These are phyloP conservation scores for Phytopythium chamaehyphon DNA, from an alignment of 352 stramenopile species.

Conservation along the genomic window DNA sequence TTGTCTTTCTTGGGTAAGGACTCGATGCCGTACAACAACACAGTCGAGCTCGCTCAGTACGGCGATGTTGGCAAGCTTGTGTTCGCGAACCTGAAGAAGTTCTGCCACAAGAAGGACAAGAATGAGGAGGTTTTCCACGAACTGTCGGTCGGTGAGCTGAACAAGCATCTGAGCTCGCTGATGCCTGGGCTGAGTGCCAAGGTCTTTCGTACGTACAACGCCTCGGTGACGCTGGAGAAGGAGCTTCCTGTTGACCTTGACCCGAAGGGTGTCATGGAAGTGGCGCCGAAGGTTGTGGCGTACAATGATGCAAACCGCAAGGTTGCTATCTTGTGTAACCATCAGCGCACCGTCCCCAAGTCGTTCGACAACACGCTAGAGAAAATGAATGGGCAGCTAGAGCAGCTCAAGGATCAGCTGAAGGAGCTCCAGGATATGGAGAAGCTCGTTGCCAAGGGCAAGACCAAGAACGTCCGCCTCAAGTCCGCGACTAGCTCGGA, in stretches of 20 bases:
- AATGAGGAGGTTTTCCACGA: constrained; percentile 98
- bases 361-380: constrained; percentile 93
- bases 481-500: constrained; percentile 76
- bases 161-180: constrained; percentile 97
- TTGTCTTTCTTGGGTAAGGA: constrained; percentile 99
- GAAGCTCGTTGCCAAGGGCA: constrained; percentile 81
- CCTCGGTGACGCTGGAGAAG: constrained; percentile 98
- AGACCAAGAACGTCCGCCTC: constrained; percentile 87
- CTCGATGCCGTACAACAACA: constrained; percentile 99
- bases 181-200: constrained; percentile 99
- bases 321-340: constrained; percentile 99
- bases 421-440: constrained; percentile 95
- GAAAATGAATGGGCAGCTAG: constrained; percentile 92
- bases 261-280: constrained; percentile 55
- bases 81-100: constrained; percentile 95
- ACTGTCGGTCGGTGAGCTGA: constrained; percentile 95
- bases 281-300: constrained; percentile 91
- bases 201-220: constrained; percentile 99
- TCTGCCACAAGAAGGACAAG: constrained; percentile 95
- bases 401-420: constrained; percentile 92
- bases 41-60: constrained; percentile 93
- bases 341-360: constrained; percentile 98
- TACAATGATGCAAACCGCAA: constrained; percentile 99
- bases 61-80: constrained; percentile 88
- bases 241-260: constrained; percentile 87